Evolutionary conservation across 2,329 filamentous ascomycete genomes (phyloP).

Genomic region (Emergomyces africanus): DNA sequence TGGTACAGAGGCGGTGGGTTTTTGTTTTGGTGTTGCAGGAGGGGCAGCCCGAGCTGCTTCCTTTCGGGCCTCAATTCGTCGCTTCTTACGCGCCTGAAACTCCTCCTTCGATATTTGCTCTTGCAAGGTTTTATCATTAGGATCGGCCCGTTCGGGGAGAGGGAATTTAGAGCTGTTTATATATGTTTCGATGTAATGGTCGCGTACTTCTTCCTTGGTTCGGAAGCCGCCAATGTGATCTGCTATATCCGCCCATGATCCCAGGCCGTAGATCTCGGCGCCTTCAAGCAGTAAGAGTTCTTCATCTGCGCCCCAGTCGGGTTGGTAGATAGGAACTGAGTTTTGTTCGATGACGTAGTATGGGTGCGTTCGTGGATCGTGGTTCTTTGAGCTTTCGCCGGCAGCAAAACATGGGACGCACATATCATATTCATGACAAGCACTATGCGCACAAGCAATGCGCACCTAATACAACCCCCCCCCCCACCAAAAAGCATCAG

Average conservation of each 20-base stretch:
- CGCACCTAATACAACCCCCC: conserved; percentile 54
- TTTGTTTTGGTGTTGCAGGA: conserved; percentile 78
- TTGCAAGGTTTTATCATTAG: conserved; percentile 63
- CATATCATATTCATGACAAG: conserved; percentile 89
- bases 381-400: conserved; percentile 66
- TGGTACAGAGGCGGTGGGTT: conserved; percentile 88
- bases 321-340: conserved; percentile 89
- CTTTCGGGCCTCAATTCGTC: conserved; percentile 81
- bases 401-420: conserved; percentile 90
- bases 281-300: conserved; percentile 89
- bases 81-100: conserved; percentile 86
- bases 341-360: conserved; percentile 97
- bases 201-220: conserved; percentile 85
- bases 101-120: conserved; percentile 77
- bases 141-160: conserved; percentile 73
- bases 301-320: conserved; percentile 94
- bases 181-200: conserved; percentile 85
- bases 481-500: not conserved
- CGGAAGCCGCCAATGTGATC: conserved; percentile 96
- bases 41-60: conserved; percentile 75
- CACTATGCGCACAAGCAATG: conserved; percentile 73
- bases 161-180: conserved; percentile 75
- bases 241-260: conserved; percentile 95
- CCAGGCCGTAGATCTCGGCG: conserved; percentile 88
- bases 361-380: conserved; percentile 74